Conservation (phyloP, 257 asterid species). For the Gentiana straminea region DNA sequence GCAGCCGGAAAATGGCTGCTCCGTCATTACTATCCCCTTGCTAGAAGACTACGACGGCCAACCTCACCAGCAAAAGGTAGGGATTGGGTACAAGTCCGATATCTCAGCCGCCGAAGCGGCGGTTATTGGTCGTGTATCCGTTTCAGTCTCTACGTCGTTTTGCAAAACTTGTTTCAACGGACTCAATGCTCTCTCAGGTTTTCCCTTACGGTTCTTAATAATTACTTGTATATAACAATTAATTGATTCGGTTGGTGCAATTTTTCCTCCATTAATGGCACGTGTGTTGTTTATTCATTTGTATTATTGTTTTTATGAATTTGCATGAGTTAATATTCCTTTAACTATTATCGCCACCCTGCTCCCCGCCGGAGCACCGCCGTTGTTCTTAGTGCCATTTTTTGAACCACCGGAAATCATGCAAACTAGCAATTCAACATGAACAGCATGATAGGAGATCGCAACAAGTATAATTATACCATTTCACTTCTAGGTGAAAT, state of each 20-base stretch:
- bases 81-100: not conserved
- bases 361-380: no score
- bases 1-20: conserved; percentile 5
- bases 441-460: no score
- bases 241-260: no score
- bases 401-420: no score
- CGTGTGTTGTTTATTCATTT: not conserved
- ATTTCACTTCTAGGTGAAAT: no score
- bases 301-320: not conserved
- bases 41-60: conserved; percentile 3
- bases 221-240: not conserved
- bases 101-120: not conserved
- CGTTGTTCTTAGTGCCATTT: no score
- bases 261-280: not conserved
- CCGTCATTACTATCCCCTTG: conserved; percentile 17
- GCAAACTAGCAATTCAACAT: no score
- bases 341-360: no score
- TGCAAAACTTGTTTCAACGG: conserved; percentile 84
- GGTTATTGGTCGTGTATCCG: not conserved
- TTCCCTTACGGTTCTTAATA: no score
- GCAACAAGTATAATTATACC: no score
- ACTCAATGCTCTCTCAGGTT: conserved; percentile 69
- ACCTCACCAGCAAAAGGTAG: not conserved
- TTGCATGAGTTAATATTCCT: no score
- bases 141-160: conserved; percentile 40